Evolutionary conservation across 169 alveolate species (phyloP), one percentile per base, ranked within the genome.

Genomic region (Hepatocystis sp.): DNA sequence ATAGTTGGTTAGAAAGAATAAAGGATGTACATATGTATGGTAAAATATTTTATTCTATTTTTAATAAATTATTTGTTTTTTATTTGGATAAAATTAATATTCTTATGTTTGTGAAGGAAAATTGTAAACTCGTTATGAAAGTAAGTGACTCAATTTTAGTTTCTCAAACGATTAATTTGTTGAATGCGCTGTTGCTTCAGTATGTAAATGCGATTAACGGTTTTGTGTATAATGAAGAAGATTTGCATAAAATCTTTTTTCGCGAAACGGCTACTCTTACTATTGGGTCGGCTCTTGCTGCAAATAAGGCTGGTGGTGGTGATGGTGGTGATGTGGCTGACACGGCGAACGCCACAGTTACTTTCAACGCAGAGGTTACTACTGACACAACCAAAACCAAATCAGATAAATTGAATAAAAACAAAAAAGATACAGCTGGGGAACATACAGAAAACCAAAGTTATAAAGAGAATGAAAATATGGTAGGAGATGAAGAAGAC

Each of bases 1-100:
- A 85, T 95, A 97, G 85, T 96, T 98, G 99, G 96, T 94, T 76
- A 95, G 95, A 91, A 95, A 96, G 88, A 97, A 96, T 93, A 96
- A 96, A 88, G 36, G 84, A 63, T 32, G 47, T 81, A 11, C 40
- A 81, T 63, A 39, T 61, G 0, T 81, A 81, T 51, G 89, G 89
- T 11, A 28, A 3, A 39, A 49, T 60, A 4, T 40, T 81, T 32
- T 81, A 92, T 49, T 40, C 66, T 5, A 60, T 67, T 56, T 86
- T 81, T 68, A 66, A 58, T 34, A 78, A 58, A 53, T 90, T 86
- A 39, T 81, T 60, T 32, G n/a, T 44, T 65, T 86, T 88, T 85
- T 91, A 91, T 30, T 46, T 91, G 27, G 65, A 55, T 40, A 71
- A 63, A 47, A 67, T 90, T 32, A 58, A 91, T 51, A 49, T 88